Base-by-base conservation (phyloP, 371 early-diverging fungal species). In the Mortierella sp. region DNA sequence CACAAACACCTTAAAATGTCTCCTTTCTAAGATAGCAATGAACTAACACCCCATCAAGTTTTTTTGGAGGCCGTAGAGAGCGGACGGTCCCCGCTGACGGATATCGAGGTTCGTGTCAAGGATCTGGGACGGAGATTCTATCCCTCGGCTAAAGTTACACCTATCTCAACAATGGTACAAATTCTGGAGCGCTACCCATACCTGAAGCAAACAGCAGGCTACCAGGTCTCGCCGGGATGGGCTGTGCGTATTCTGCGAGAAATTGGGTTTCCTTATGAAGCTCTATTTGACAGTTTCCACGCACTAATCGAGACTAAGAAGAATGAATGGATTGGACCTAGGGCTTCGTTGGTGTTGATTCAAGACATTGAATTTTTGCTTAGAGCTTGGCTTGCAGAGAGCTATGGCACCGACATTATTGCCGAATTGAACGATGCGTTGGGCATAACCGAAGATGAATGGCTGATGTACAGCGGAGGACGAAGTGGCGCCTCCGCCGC, bases 131-230 rank as follows among this genome's bases (percentile, higher is more conserved):
- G 73, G 4, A 72, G 83, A 28, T 88, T 86, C 73, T 84, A 75
- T 60, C 83, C 86, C 0, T 83, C 88, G 29, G 89, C 87, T 28
- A 84, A 84, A 65, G 86, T 88, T 0, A 70, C 72, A 1, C 81
- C 81, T 3, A 74, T 80, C 43, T 56, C 68, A 22, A 71, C 61
- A 7, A 67, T 80, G 75, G 81, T 80, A 8, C 81, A 80, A 40
- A 68, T 70, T 17, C 61, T 80, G 47, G 81, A 80, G 47, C 67
- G 81, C 5, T 75, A 74, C 49, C 81, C 81, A 8, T 75, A 80
- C 47, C 32, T 80, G 61, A 63, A 66, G 60, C 71, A 74, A 31
- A 73, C 70, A 23, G 70, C 72, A 12, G 31, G 37, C 34, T 70
- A 68, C 59, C 51, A 34, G 23, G 64, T 51, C 13, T 66, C 75